phyloP scores from a whole-genome alignment of 495 filamentous ascomycete genomes.

The Aspergillus nanangensis region DNA sequence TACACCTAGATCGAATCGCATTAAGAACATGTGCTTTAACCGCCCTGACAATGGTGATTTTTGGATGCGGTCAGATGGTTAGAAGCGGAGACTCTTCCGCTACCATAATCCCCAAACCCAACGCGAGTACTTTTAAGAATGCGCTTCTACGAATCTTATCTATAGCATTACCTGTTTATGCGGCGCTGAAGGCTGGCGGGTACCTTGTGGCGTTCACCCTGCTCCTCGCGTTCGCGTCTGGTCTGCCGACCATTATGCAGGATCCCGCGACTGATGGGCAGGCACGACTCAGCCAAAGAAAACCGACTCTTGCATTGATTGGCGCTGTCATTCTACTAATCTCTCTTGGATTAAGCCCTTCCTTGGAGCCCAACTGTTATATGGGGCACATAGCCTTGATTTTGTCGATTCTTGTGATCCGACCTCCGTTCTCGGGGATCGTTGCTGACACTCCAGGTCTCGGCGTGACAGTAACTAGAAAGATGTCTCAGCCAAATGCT shows the following conservation, averaged over 20 bases:
- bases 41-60: slow-evolving; percentile 21
- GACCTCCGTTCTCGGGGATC: slow-evolving; percentile 29
- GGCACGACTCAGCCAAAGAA: slow-evolving; percentile 26
- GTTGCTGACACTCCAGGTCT: neutral
- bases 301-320: slow-evolving; percentile 23
- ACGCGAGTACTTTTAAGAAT: slow-evolving; percentile 9
- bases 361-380: slow-evolving; percentile 27
- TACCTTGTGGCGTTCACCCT: slow-evolving; percentile 47
- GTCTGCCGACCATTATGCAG: slow-evolving; percentile 26
- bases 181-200: slow-evolving; percentile 51
- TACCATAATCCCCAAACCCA: slow-evolving; percentile 14
- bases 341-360: slow-evolving; percentile 29
- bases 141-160: slow-evolving; percentile 24
- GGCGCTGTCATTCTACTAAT: slow-evolving; percentile 21
- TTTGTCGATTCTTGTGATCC: slow-evolving; percentile 38
- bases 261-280: slow-evolving; percentile 6
- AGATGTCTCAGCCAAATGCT: too few species aligned
- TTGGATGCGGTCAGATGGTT: slow-evolving; percentile 19
- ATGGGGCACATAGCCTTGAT: slow-evolving; percentile 45
- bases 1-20: slow-evolving; percentile 5
- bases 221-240: slow-evolving; percentile 40
- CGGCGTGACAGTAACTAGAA: too few species aligned
- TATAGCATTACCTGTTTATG: slow-evolving; percentile 53
- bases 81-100: slow-evolving; percentile 6
- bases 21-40: slow-evolving; percentile 11